phyloP scores from a whole-genome alignment of 2,329 filamentous ascomycete genomes.

The Ciborinia camelliae region DNA sequence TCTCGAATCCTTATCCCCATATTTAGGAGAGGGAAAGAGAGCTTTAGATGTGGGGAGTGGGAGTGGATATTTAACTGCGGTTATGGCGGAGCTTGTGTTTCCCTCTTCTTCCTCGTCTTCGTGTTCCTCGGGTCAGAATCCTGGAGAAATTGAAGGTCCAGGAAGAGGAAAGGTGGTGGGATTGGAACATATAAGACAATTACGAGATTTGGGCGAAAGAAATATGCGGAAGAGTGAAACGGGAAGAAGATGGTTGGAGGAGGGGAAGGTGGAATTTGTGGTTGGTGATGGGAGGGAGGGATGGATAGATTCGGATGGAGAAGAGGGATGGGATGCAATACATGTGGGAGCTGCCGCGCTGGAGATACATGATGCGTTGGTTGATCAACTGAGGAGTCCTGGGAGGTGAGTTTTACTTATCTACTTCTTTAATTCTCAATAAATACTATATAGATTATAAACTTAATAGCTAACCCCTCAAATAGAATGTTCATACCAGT shows the following conservation, averaged over 20 bases:
- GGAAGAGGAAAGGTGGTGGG: conserved; percentile 56
- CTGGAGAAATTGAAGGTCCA: conserved; percentile 9
- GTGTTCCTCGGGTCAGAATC: background rate
- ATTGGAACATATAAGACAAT: conserved; percentile 66
- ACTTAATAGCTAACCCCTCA: background rate
- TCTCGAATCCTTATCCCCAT: conserved; percentile 58
- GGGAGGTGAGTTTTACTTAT: conserved; percentile 51
- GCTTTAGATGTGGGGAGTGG: conserved; percentile 74
- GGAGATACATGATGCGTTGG: conserved; percentile 65
- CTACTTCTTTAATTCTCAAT: background rate
- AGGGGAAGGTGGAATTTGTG: conserved; percentile 67
- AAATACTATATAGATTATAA: background rate
- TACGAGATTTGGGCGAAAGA: conserved; percentile 57
- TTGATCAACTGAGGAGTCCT: conserved; percentile 74
- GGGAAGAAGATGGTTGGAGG: conserved; percentile 58
- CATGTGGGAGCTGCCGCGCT: conserved; percentile 87
- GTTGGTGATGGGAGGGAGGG: conserved; percentile 71
- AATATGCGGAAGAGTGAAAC: conserved; percentile 64
- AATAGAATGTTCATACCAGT: conserved; percentile 72
- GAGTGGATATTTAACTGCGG: conserved; percentile 81
- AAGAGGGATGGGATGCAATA: conserved; percentile 79
- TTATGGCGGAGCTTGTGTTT: conserved; percentile 62
- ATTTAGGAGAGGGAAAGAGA: conserved; percentile 49
- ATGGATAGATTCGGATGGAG: conserved; percentile 46
- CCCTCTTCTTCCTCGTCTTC: background rate